Evolutionary conservation across 805 yeast species (phyloP), one percentile per base, ranked within the genome.

Genomic region (Candida ficus): DNA sequence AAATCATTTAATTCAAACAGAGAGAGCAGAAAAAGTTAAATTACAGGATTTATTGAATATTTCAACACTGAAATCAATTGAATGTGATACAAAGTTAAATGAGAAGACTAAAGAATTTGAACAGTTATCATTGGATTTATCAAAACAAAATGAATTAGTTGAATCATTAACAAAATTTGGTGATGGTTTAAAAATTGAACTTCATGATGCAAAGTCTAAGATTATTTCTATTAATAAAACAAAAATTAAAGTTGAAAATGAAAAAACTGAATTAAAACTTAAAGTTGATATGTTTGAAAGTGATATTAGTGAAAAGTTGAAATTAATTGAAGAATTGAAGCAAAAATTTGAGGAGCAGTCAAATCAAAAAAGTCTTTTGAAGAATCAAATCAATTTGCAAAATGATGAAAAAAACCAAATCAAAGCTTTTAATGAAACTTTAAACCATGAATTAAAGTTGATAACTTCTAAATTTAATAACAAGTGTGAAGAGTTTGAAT

Each of bases 401-500:
- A 12, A 11, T 7, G 21, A 22, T 4, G 35, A 37, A 27, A 29
- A 33, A 27, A 13, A 14, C 3, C 19, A 37, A 21, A 6, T 25
- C 7, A 34, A 33, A 23, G 22, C 27, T 7, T 13, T 26, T 13
- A 20, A 20, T 13, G 36, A 33, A 12, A 16, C 29, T 3, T 19
- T 37, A 7, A 8, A 33, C 7, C n/a, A 20, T n/a, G 41, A 41
- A 23, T 23, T 41, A 10, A 33, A 37, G 7, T 13, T 22, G 9
- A 27, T 34, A 11, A 41, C 31, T 5, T n/a, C 29, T 16, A 29
- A 34, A 16, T 27, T 22, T 14, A 37, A 41, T 9, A 23, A 23
- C 7, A 39, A 30, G 14, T 27, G 33, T 26, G 38, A 39, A 12
- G 46, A 45, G 9, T 27, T 36, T 26, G 43, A 42, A n/a, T 14